A percentile compares a stretch with the other conserved stretches of the same genome.
Conservation (phyloP, 208 protist species). For the Wallacemonas sp. region DNA sequence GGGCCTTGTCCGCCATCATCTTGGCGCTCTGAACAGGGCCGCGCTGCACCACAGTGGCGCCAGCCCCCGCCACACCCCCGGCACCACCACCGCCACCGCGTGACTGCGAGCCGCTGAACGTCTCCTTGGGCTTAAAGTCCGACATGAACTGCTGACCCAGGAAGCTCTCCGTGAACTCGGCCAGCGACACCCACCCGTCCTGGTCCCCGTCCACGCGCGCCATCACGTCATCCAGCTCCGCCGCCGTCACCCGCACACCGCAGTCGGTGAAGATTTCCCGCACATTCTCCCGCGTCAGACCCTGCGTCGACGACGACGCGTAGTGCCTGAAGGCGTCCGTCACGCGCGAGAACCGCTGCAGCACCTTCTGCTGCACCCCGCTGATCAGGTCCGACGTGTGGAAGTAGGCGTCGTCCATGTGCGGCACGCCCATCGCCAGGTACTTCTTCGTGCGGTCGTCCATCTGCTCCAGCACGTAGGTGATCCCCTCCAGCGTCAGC, state of each 20-base stretch:
- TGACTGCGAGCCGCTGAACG: not conserved
- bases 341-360: constrained; percentile 61
- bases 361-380: constrained; percentile 55
- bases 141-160: constrained; percentile 81
- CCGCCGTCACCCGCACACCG: constrained; percentile 41
- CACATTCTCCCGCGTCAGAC: constrained; percentile 63
- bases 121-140: constrained; percentile 59
- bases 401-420: constrained; percentile 80
- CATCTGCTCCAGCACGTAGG: constrained; percentile 74
- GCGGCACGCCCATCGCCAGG: constrained; percentile 71
- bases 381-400: constrained; percentile 60
- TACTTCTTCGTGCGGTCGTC: constrained; percentile 74
- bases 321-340: constrained; percentile 86
- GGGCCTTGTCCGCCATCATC: constrained; percentile 28
- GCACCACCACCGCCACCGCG: constrained; percentile 22
- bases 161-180: constrained; percentile 83
- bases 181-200: constrained; percentile 74
- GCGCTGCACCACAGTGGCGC: constrained; percentile 24
- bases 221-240: constrained; percentile 64
- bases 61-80: constrained; percentile 12
- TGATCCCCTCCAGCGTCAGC: constrained; percentile 56
- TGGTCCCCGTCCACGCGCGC: constrained; percentile 68
- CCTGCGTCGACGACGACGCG: constrained; percentile 52
- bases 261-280: constrained; percentile 57
- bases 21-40: constrained; percentile 50